Evolutionary conservation across 1,284 basidiomycete genomes (phyloP), one percentile per base, ranked within the genome.

Genomic region (Sporisorium iseilematis-ciliati): DNA sequence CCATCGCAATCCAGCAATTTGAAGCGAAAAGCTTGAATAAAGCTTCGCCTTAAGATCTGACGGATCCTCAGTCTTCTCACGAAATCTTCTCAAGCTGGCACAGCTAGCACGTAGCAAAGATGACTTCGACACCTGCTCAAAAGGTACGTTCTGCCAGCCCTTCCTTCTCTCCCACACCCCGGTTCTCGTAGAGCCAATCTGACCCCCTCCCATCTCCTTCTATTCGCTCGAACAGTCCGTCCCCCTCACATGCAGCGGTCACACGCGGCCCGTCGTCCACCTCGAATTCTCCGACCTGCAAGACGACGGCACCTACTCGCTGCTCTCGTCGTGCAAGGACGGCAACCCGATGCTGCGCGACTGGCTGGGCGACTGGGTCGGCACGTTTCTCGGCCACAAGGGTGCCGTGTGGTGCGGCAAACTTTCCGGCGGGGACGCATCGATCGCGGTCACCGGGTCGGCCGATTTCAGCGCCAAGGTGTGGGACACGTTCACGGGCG

Each of bases 401-500:
- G 96, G 96, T 69, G 97, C 97, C 7, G 97, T 99, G 6, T 99
- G 97, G 96, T 92, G 92, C 66, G 93, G 93, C 57, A 97, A 97
- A 86, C 90, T 99, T 65, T 94, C 92, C n/a, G 92, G 45, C 90
- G 80, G 79, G 1, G 85, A 86, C 29, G 86, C 83, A 0, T 71
- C 93, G 21, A 89, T 91, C 79, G 97, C 96, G 11, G 94, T 92
- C 11, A 93, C 95, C 0, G 97, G 93, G 35, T 95, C 93, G 85
- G 96, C 96, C 43, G 97, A 99, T 87, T 99, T 99, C 84, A 94
- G 94, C 51, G 96, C 96, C 65, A 98, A 98, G 88, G 90, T 99
- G 65, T 99, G 97, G 97, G 95, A 99, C 87, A 94, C 96, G 18
- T 95, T 92, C 85, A 91, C 91, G 35, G 97, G 96, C 66, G 89